Base-by-base conservation (phyloP, 352 stramenopile species). In the Globisporangium takayamanum region DNA sequence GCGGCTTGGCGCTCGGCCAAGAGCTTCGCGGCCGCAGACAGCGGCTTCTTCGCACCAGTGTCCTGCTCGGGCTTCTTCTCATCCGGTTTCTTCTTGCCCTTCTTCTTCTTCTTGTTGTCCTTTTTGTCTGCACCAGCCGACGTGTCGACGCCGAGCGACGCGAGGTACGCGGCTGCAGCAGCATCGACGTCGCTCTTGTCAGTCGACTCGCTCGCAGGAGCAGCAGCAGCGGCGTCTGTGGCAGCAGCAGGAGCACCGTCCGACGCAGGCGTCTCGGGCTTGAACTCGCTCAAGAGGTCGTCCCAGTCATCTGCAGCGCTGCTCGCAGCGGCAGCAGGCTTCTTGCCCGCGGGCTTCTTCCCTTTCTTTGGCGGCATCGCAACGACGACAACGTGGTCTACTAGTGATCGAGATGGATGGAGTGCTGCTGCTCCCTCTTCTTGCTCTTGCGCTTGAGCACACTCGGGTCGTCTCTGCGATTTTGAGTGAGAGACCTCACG, bases 341-440 rank as follows among this genome's bases (percentile, higher is more conserved):
- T 86, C 69, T 89, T 90, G 62, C 68, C 68, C 42, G 68, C 77
- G 36, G 68, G 48, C 54, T 76, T 74, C 72, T 92, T 92, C 65
- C 80, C 81, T 60, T 91, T 94, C 68, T 92, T 92, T 53, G 84
- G 84, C 62, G 78, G 67, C 84, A 94, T 94, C 22, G 33, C 50
- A 7, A 39, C 33, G 33, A 36, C 30, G 30, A 36, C 8, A 8
- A 39, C 33, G 33, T 12, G 33, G 33, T 5, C 33, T 39, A 12
- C 33, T 14, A 12, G 33, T 14, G 33, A 7, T 39, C 33, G 33
- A 36, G 30, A 39, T 12, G 33, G 33, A 39, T 10, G 5, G 33
- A 39, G 33, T 12, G 33, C 33, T 39, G 5, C 5, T 10, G 33
- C 33, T 10, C 10, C 22, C 5, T 10, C 5, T 7, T 10, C 33